Base-by-base conservation (phyloP, 176 grass and related monocot species). In the Zea luxurians region DNA sequence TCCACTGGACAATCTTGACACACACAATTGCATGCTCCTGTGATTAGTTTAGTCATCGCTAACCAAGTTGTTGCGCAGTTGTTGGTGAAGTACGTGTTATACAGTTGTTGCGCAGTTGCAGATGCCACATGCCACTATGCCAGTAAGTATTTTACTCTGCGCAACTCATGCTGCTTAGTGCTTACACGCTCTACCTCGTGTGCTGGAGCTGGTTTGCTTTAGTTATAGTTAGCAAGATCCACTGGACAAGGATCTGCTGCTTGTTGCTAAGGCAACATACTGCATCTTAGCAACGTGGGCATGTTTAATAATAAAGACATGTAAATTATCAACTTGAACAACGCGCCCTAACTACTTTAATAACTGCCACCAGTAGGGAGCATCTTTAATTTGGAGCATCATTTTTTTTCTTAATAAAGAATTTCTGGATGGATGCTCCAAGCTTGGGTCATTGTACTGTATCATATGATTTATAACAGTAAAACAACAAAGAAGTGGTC, bases 201-300 rank as follows among this genome's bases (percentile, higher is more conserved):
- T 8, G 75, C 13, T 66, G 61, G 8, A 78, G 61, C 15, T 78
- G 61, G 75, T 61, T 40, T 78, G 15, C 15, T 66, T 77, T 10
- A 8, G 15, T 4, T 7, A 21, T 11, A n/a, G 38, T 34, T 48
- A 20, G 37, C 64, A 70, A 83, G 73, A 77, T 77, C 73, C 73
- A 70, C 11, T 70, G 36, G 15, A 49, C 4, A 84, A 61, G 65
- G 64, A 70, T 77, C 52, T 76, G 8, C 17, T 35, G 43, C 63
- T 17, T 68, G 48, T 66, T 43, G 18, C 7, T 8, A 48, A 82
- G 18, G 80, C 20, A 64, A 82, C 81, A 83, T 75, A 54, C 53
- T 52, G 47, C 46, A 74, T 82, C 59, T 73, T 8, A 82, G 50
- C 15, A 73, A 65, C 47, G 10, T 82, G 46, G 47, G 1, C 18